phyloP scores from a whole-genome alignment of 139 green algal genomes.

The Pleodorina starrii region DNA sequence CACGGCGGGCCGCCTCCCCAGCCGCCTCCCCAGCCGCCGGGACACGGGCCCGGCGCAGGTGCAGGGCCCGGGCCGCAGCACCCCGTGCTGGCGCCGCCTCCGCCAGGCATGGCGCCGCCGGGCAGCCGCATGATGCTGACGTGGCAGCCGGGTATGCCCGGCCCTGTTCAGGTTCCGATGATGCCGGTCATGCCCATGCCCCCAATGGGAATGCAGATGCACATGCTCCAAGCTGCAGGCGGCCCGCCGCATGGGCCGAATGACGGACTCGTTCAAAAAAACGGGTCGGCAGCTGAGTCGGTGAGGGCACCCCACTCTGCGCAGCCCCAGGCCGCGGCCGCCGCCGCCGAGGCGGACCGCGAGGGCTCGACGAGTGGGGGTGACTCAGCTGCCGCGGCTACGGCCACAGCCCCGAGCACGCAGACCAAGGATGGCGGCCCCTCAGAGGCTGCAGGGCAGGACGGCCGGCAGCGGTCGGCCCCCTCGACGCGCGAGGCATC shows the following conservation, averaged over 20 bases:
- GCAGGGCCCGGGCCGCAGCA: background rate
- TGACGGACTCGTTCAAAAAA: constrained; percentile 45
- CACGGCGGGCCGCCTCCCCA: background rate
- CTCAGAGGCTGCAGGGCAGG: background rate
- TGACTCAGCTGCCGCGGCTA: constrained; percentile 48
- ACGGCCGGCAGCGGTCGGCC: background rate
- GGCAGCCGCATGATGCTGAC: constrained; percentile 9
- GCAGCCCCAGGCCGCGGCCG: constrained; percentile 12
- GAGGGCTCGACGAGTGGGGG: background rate
- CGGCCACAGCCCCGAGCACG: constrained; percentile 25
- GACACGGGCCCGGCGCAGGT: background rate
- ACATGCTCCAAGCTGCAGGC: background rate
- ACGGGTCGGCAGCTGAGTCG: constrained; percentile 52
- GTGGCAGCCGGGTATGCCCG: background rate
- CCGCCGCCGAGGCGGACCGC: background rate
- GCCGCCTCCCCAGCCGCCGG: background rate
- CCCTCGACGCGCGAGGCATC: background rate
- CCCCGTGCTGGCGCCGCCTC: background rate
- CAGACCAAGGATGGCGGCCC: background rate
- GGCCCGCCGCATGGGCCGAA: background rate
- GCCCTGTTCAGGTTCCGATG: constrained; percentile 18
- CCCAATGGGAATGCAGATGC: background rate
- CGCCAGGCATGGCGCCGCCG: background rate
- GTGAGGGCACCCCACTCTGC: constrained; percentile 29
- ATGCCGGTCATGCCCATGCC: constrained; percentile 23